Evolutionary conservation across 495 filamentous ascomycete species (phyloP).

Genomic region (Penicillium pulvis): DNA sequence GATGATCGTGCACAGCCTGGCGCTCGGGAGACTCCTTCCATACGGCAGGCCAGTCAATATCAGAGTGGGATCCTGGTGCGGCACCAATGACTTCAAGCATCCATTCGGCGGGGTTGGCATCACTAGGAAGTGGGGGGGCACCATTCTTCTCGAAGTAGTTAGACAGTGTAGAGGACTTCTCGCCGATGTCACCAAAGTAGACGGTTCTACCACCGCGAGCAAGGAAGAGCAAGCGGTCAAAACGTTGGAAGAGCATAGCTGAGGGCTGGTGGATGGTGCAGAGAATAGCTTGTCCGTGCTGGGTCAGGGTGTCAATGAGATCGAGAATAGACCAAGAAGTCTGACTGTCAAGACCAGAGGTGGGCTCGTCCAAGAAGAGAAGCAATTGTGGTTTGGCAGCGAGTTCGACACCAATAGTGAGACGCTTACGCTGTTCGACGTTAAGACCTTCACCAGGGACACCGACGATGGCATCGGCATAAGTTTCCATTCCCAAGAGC

Average conservation of each 20-base stretch:
- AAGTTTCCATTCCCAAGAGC: conserved; percentile 83
- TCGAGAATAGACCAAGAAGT: conserved; percentile 89
- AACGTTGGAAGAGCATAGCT: conserved; percentile 91
- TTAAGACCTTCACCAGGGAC: conserved; percentile 72
- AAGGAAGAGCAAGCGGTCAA: conserved; percentile 87
- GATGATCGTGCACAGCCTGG: conserved; percentile 63
- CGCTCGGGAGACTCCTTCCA: conserved; percentile 77
- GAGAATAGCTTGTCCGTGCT: conserved; percentile 87
- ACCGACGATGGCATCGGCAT: conserved; percentile 85
- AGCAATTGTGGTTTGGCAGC: conserved; percentile 82
- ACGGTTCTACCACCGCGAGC: conserved; percentile 80
- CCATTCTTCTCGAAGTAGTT: conserved; percentile 84
- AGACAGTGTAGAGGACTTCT: conserved; percentile 71
- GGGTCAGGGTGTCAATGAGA: conserved; percentile 82
- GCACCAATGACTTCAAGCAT: conserved; percentile 95
- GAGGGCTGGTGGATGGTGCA: conserved; percentile 97
- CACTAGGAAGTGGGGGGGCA: conserved; percentile 65
- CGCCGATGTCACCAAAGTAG: conserved; percentile 88
- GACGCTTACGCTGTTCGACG: conserved; percentile 80
- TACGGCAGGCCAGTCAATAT: conserved; percentile 78
- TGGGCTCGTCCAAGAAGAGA: conserved; percentile 62
- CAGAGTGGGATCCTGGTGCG: conserved; percentile 75
- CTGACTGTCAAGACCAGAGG: conserved; percentile 69
- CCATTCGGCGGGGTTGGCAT: conserved; percentile 84
- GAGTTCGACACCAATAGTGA: conserved; percentile 85